Evolutionary conservation across 2,329 filamentous ascomycete genomes (phyloP), one percentile per base, ranked within the genome.

Genomic region (Plenodomus tracheiphilus): DNA sequence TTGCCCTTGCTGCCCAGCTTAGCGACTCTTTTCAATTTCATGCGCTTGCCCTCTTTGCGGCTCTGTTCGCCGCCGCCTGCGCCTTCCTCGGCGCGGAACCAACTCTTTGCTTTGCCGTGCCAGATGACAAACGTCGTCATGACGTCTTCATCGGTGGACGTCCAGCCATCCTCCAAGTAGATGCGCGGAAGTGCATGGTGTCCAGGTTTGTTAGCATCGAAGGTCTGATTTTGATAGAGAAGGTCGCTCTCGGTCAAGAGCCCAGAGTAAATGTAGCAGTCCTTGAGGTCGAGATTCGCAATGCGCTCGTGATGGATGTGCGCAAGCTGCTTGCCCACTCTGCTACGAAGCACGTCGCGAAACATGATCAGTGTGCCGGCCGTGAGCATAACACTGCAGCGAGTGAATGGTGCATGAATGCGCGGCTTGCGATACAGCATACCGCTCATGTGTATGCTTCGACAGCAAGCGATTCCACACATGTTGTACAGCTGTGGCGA

Each of bases 71-170:
- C 66, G 0, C 42, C 58, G 0, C 68, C 68, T 4, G 66, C 66
- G 6, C 64, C 64, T 46, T 71, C 61, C 46, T 70, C 62, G 7
- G 68, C 69, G 16, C 75, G 65, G 62, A 86, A 85, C 60, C 81
- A 79, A 8, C 76, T 78, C 60, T 83, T 84, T 50, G 74, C 77
- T 53, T 79, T 76, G 32, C 80, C 80, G 56, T 85, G 80, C 84
- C 84, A 87, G 36, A 87, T 74, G n/a, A 86, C 84, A 61, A 87
- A 87, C 2, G 81, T 84, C 0, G 82, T 85, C 72, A 84, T 84
- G n/a, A 81, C 79, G 58, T 86, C 84, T 59, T 86, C 84, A 55
- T 87, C 84, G 0, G 78, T 80, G 20, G 76, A 81, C 17, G 82
- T 86, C 79, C 82, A 85, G 16, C 77, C 77, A 53, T 86, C 83